phyloP scores from a whole-genome alignment of 202 grass and related monocot species.

The Brachypodium distachyon region DNA sequence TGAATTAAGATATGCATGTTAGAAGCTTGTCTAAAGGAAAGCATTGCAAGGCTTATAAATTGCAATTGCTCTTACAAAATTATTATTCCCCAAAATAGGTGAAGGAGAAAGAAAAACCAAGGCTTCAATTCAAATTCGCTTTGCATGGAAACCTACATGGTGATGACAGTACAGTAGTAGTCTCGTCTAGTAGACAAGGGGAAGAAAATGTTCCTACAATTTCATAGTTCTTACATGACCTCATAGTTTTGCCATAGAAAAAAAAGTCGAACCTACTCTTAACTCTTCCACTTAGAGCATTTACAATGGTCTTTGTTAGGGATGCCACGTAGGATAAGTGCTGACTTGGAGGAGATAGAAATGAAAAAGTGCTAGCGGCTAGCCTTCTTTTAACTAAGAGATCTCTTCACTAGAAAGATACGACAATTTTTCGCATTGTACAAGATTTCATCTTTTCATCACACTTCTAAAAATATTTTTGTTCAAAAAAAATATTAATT shows the following conservation, averaged over 20 bases:
- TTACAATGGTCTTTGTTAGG: no score
- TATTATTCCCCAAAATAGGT: neutral
- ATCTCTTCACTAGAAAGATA: no score
- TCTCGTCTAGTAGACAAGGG: neutral
- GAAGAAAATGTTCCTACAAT: neutral
- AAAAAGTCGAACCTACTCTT: neutral
- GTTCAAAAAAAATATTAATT: no score
- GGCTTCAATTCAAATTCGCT: neutral
- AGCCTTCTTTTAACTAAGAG: no score
- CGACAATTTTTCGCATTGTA: no score
- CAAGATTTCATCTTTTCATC: no score
- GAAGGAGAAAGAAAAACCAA: neutral
- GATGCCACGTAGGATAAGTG: no score
- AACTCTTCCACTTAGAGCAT: no score
- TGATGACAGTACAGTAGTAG: neutral
- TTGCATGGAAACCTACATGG: neutral
- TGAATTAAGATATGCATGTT: constrained; percentile 13
- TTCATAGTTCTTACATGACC: neutral
- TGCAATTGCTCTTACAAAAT: neutral
- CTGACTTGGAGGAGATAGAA: no score
- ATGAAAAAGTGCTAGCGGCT: no score
- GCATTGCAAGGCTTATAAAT: neutral
- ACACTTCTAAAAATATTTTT: no score
- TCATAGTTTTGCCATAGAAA: neutral
- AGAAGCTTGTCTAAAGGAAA: neutral